Conservation (phyloP, 2,329 filamentous ascomycete species). For the Drechslerella stenobrocha region DNA sequence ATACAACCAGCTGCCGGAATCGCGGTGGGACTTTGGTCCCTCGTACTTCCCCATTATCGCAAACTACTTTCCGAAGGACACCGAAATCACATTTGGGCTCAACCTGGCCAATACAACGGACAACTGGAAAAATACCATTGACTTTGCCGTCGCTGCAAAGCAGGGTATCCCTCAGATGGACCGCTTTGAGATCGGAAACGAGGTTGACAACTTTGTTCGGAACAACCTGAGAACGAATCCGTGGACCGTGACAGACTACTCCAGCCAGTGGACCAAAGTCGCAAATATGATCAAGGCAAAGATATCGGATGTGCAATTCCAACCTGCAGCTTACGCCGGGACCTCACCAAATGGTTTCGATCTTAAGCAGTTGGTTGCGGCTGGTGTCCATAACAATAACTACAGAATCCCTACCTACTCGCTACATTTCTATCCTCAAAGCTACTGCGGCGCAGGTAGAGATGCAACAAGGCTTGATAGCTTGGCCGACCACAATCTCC, state of each 20-base stretch:
- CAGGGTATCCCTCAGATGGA: slow-evolving; percentile 24
- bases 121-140: slow-evolving; percentile 33
- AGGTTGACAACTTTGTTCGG: slow-evolving; percentile 27
- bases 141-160: slow-evolving; percentile 25
- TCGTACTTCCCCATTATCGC: slow-evolving; percentile 10
- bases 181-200: slow-evolving; percentile 35
- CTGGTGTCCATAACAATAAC: slow-evolving; percentile 23
- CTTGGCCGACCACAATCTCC: slow-evolving; percentile 16
- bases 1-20: not conserved
- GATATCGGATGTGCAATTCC: slow-evolving; percentile 23
- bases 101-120: slow-evolving; percentile 31
- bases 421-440: slow-evolving; percentile 36
- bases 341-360: slow-evolving; percentile 9
- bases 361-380: slow-evolving; percentile 1
- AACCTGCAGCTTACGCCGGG: slow-evolving; percentile 20
- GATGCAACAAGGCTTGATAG: slow-evolving; percentile 10
- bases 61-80: slow-evolving; percentile 37
- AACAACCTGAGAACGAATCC: slow-evolving; percentile 13
- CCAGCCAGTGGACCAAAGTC: slow-evolving; percentile 17
- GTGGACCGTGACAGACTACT: slow-evolving; percentile 19
- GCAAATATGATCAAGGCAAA: slow-evolving; percentile 14
- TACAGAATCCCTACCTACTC: slow-evolving; percentile 30
- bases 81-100: slow-evolving; percentile 28
- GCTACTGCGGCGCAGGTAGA: slow-evolving; percentile 15
- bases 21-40: slow-evolving; percentile 19